These are phyloP conservation scores for Wickerhamomyces rabaulensis DNA, from an alignment of 805 yeast genomes.

Conservation along the genomic window DNA sequence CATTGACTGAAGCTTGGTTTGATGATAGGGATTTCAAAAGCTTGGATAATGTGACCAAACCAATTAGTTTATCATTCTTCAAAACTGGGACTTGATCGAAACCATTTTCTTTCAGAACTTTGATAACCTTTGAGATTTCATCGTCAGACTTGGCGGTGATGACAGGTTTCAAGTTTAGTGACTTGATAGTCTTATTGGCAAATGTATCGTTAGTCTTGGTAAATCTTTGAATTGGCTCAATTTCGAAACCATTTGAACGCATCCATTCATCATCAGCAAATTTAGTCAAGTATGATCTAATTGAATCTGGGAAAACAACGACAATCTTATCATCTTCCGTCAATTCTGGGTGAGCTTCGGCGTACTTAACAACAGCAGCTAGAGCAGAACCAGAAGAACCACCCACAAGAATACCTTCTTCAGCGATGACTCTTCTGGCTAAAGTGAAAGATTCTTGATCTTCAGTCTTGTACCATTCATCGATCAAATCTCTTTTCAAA, in stretches of 20 bases:
- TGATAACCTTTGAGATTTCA: slow-evolving; percentile 58
- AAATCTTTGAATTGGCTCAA: slow-evolving; percentile 44
- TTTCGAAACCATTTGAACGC: slow-evolving; percentile 62
- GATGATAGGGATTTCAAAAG: slow-evolving; percentile 63
- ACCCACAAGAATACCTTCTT: slow-evolving; percentile 84
- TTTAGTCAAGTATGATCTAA: slow-evolving; percentile 81
- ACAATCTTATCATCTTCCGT: slow-evolving; percentile 72
- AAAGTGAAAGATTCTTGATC: slow-evolving; percentile 74
- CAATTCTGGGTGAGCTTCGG: slow-evolving; percentile 52
- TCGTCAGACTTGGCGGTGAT: slow-evolving; percentile 63
- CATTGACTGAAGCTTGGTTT: slow-evolving; percentile 49
- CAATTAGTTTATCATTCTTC: slow-evolving; percentile 50
- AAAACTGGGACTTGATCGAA: slow-evolving; percentile 85
- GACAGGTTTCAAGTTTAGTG: slow-evolving; percentile 73
- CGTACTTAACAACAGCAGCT: slow-evolving; percentile 69
- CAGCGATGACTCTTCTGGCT: slow-evolving; percentile 76
- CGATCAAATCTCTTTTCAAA: slow-evolving; percentile 58
- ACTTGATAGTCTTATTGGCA: slow-evolving; percentile 56
- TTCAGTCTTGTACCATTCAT: slow-evolving; percentile 81
- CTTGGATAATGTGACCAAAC: slow-evolving; percentile 71
- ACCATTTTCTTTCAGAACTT: slow-evolving; percentile 66
- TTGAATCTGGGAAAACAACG: slow-evolving; percentile 80
- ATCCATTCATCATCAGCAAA: slow-evolving; percentile 92
- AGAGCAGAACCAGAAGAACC: slow-evolving; percentile 87
- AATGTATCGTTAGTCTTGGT: slow-evolving; percentile 35